phyloP scores from a whole-genome alignment of 768 basidiomycete species.

The Mycena indigotica region DNA sequence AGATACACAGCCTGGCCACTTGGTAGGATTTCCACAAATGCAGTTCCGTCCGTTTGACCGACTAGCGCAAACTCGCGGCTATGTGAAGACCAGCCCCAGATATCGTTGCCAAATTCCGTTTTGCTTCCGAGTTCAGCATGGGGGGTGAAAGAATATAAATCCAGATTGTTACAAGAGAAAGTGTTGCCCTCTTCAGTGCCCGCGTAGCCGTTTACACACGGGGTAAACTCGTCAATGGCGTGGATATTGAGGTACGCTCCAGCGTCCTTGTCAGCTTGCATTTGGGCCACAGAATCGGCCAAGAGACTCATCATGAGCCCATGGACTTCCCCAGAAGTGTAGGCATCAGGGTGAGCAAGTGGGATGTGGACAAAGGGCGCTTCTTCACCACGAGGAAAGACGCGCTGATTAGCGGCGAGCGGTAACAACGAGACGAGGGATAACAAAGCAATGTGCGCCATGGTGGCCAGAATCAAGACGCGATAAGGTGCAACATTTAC shows the following conservation, averaged over 20 bases:
- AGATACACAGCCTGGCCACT: slow-evolving; percentile 22
- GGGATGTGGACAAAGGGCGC: slow-evolving; percentile 18
- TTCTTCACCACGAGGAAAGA: slow-evolving; percentile 8
- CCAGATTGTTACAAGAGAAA: slow-evolving; percentile 19
- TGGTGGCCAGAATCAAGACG: not conserved
- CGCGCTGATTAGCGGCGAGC: not conserved
- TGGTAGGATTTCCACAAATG: slow-evolving; percentile 15
- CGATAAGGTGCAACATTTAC: no score
- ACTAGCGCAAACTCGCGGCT: slow-evolving; percentile 14
- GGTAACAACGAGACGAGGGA: not conserved
- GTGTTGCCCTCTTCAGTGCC: slow-evolving; percentile 16
- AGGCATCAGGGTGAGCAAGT: slow-evolving; percentile 17
- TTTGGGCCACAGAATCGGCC: slow-evolving; percentile 11
- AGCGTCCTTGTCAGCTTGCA: slow-evolving; percentile 8
- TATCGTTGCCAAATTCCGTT: slow-evolving; percentile 20
- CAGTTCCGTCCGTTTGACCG: slow-evolving; percentile 15
- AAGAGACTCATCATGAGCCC: slow-evolving; percentile 20
- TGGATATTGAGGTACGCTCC: slow-evolving; percentile 2
- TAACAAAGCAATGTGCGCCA: not conserved
- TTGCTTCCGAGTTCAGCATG: slow-evolving; percentile 16
- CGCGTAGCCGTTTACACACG: slow-evolving; percentile 20
- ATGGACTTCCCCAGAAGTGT: slow-evolving; percentile 20
- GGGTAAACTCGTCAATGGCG: slow-evolving; percentile 15
- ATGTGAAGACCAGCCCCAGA: slow-evolving; percentile 21
- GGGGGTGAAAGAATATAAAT: slow-evolving; percentile 20